Evolutionary conservation across 2,329 filamentous ascomycete genomes (phyloP).

Genomic region (Ophiostoma sp.): DNA sequence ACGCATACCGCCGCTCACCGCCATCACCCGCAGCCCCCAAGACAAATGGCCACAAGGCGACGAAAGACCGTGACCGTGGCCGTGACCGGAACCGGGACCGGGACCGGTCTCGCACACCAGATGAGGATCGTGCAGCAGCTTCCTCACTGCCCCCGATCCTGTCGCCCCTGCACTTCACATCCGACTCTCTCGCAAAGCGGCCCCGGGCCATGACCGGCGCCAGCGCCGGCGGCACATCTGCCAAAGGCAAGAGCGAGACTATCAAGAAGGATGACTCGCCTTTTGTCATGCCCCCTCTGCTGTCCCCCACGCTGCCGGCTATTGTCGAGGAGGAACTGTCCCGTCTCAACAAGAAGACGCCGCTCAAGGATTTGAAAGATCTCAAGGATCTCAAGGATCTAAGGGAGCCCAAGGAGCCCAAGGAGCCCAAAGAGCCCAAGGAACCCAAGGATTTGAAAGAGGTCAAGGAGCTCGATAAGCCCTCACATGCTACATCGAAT

Average conservation of each 20-base stretch:
- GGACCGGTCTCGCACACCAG: constrained; percentile 34
- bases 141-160: constrained; percentile 47
- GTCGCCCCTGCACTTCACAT: constrained; percentile 46
- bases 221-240: constrained; percentile 32
- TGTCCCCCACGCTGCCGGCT: constrained; percentile 53
- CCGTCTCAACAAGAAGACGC: constrained; percentile 35
- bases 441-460: neutral
- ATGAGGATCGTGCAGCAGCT: constrained; percentile 36
- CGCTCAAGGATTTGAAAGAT: constrained; percentile 25
- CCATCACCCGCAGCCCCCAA: constrained; percentile 12
- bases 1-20: constrained; percentile 16
- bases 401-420: neutral
- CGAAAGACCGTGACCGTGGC: constrained; percentile 16
- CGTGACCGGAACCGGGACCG: constrained; percentile 12
- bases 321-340: constrained; percentile 46
- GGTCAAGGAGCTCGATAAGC: neutral
- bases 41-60: constrained; percentile 17
- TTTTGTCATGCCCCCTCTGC: constrained; percentile 43
- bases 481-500: neutral
- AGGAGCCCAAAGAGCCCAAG: neutral
- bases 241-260: constrained; percentile 19
- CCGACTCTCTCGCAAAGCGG: constrained; percentile 29
- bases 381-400: constrained; percentile 26
- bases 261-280: constrained; percentile 39
- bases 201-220: constrained; percentile 25